These are phyloP conservation scores for Globisporangium paddicum DNA, from an alignment of 352 stramenopile species.

Conservation along the genomic window DNA sequence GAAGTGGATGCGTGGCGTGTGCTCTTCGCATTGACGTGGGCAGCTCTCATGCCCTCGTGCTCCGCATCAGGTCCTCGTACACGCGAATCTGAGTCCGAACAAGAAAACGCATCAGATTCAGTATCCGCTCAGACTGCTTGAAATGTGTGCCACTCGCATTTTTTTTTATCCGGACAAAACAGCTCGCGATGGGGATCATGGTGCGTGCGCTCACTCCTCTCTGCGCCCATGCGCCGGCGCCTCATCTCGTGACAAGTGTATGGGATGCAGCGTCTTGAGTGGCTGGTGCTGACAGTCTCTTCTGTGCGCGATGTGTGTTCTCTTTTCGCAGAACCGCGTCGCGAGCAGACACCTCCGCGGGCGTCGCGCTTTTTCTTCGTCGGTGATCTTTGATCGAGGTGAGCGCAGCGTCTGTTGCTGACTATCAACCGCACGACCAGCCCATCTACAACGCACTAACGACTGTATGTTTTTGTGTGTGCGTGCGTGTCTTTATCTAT, in stretches of 20 bases:
- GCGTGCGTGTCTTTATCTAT: no score
- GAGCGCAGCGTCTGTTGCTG: neutral
- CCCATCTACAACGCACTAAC: neutral
- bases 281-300: neutral
- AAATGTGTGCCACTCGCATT: neutral
- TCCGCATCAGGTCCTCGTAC: no score
- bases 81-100: no score
- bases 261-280: neutral
- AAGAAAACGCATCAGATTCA: no score
- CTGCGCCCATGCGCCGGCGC: neutral
- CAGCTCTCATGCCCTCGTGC: no score
- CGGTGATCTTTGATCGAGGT: slow-evolving; percentile 63
- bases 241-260: neutral
- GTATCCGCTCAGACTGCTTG: neutral
- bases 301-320: neutral
- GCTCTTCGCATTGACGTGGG: no score
- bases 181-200: slow-evolving; percentile 10
- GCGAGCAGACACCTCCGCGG: slow-evolving; percentile 14
- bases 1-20: no score
- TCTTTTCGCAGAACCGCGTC: slow-evolving; percentile 24
- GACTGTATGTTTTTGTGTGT: slow-evolving; percentile 1
- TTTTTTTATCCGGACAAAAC: neutral
- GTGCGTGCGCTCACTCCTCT: slow-evolving; percentile 2
- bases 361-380: slow-evolving; percentile 39
- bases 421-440: no score